Evolutionary conservation across 192 early-diverging fungal genomes (phyloP).

Genomic region (Mortierella alpina): DNA sequence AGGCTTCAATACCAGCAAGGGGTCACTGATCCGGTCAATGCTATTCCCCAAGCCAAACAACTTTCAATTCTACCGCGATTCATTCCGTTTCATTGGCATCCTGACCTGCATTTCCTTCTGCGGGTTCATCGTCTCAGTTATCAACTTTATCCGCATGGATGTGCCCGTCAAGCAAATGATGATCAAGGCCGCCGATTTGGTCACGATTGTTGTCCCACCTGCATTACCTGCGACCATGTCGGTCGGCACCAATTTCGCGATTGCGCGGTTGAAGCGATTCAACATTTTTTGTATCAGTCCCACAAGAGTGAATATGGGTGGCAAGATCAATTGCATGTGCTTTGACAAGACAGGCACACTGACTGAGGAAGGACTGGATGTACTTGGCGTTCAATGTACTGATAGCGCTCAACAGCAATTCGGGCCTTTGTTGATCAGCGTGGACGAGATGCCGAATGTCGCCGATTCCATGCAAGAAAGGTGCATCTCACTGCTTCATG

Average conservation of each 20-base stretch:
- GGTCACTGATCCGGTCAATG: slow-evolving; percentile 93
- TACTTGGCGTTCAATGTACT: slow-evolving; percentile 84
- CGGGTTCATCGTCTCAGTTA: slow-evolving; percentile 89
- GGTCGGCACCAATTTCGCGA: slow-evolving; percentile 97
- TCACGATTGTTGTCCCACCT: slow-evolving; percentile 97
- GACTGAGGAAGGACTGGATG: slow-evolving; percentile 95
- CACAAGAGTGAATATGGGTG: slow-evolving; percentile 93
- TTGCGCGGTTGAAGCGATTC: slow-evolving; percentile 77
- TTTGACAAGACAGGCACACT: slow-evolving; percentile 99
- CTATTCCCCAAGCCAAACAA: slow-evolving; percentile 96
- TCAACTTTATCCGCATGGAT: slow-evolving; percentile 89
- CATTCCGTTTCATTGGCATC: slow-evolving; percentile 95
- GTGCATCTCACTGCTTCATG: slow-evolving; percentile 58
- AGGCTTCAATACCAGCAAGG: slow-evolving; percentile 97
- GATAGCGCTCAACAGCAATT: slow-evolving; percentile 51
- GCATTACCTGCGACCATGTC: slow-evolving; percentile 98
- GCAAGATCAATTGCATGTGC: slow-evolving; percentile 95
- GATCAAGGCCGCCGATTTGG: slow-evolving; percentile 91
- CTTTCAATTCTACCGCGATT: slow-evolving; percentile 97
- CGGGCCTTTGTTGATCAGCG: slow-evolving; percentile 12
- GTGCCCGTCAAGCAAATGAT: slow-evolving; percentile 77
- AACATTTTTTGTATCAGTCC: slow-evolving; percentile 96
- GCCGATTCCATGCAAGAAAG: slow-evolving; percentile 33
- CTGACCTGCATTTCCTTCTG: slow-evolving; percentile 81
- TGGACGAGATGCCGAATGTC: slow-evolving; percentile 1